Base-by-base conservation (phyloP, 2,329 filamentous ascomycete species). In the Alternaria brassicae region DNA sequence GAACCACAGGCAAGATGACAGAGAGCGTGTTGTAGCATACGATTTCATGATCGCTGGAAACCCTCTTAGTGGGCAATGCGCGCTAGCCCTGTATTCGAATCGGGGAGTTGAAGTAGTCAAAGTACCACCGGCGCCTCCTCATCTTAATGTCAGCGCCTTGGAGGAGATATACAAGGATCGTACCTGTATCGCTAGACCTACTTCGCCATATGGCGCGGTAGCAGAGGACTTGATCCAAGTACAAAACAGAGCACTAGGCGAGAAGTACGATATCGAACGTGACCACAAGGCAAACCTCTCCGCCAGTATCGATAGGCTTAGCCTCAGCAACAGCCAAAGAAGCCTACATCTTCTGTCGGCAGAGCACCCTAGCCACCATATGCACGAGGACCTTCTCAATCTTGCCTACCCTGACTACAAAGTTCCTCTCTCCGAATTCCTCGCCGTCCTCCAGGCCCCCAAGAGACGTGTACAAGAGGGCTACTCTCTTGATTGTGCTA, bases 401-500 rank as follows among this genome's bases (percentile, higher is more conserved):
- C 42, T 79, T 12, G 76, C 67, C 8, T 79, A 75, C 53, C 78
- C 77, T 1, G 63, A 75, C 5, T 67, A 74, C 23, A 73, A 70
- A 36, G 48, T 78, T n/a, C 60, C 66, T 2, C 58, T 79, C 13
- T 50, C 64, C n/a, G 76, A 79, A 48, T 72, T 71, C 17, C 63
- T 79, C 3, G 73, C 73, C n/a, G 55, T 67, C 3, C 62, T 78
- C 6, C 68, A 77, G 41, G 72, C 84, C 6, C 80, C 81, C 44
- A 81, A 82, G 41, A 76, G 82, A 62, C 82, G 87, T 13, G 88
- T 86, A 67, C 80, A 81, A 58, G 84, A 85, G 69, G 87, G 82
- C 15, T 84, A 84, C 61, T 76, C 80, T 6, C 81, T 88, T 45
- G 81, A 93, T 68, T 88, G 87, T 58, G 77, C 79, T 15, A 84